Evolutionary conservation across 78 protist genomes (phyloP).

Genomic region (Tieghemostelium lacteum): DNA sequence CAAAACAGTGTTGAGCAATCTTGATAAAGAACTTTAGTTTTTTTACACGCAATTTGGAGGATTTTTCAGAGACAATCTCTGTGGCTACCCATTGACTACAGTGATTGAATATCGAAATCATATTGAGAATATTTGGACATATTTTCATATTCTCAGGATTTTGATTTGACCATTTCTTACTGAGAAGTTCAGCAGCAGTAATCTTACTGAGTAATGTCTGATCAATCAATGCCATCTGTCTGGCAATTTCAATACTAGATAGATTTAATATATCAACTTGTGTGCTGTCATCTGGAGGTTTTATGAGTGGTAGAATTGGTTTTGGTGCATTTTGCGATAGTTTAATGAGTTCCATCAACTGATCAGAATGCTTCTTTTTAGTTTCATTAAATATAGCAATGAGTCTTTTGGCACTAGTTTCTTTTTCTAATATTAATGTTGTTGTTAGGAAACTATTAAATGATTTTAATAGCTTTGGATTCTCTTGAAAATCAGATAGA

Average conservation of each 20-base stretch:
- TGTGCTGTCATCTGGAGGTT: neutral
- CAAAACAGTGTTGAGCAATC: slow-evolving; percentile 62
- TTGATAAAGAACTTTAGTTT: slow-evolving; percentile 54
- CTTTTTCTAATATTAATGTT: slow-evolving; percentile 55
- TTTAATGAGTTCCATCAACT: slow-evolving; percentile 40
- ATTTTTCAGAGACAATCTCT: slow-evolving; percentile 56
- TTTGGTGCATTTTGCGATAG: slow-evolving; percentile 61
- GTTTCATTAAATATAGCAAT: slow-evolving; percentile 71
- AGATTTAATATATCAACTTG: slow-evolving; percentile 39
- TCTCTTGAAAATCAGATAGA: slow-evolving; percentile 46
- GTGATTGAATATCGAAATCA: slow-evolving; percentile 85
- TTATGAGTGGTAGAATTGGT: slow-evolving; percentile 44
- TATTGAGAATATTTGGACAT: slow-evolving; percentile 86
- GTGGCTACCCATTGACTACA: slow-evolving; percentile 54
- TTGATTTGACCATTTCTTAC: slow-evolving; percentile 82
- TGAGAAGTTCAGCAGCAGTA: slow-evolving; percentile 82
- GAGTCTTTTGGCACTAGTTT: slow-evolving; percentile 42
- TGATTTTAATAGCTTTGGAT: slow-evolving; percentile 28
- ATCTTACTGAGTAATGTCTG: slow-evolving; percentile 64
- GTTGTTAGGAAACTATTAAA: slow-evolving; percentile 53
- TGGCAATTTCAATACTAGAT: slow-evolving; percentile 82
- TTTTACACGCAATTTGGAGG: slow-evolving; percentile 40
- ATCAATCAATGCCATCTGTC: slow-evolving; percentile 88
- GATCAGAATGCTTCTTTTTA: slow-evolving; percentile 51
- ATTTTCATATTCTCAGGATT: slow-evolving; percentile 56